A percentile compares a stretch with the other conserved stretches of the same genome.
These are phyloP conservation scores for Colletotrichum costaricense DNA, from an alignment of 2,329 filamentous ascomycete species.

Conservation along the genomic window DNA sequence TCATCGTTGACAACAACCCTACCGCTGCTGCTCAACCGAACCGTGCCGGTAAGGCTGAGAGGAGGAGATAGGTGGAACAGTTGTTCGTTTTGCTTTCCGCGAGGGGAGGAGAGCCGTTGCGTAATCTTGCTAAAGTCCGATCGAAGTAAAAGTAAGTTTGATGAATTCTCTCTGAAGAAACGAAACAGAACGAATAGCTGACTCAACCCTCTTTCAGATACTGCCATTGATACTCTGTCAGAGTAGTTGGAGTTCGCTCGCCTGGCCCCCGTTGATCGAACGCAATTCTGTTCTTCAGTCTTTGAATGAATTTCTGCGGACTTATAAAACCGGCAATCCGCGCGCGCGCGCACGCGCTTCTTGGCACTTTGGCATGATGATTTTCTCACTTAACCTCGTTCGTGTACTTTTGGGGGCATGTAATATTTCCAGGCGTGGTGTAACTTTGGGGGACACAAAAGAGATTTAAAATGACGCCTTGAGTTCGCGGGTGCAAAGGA, in stretches of 20 bases:
- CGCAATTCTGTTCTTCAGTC: slow-evolving; percentile 18
- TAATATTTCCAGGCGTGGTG: slow-evolving; percentile 6
- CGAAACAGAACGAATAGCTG: neutral
- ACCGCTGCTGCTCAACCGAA: slow-evolving; percentile 41
- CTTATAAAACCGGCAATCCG: slow-evolving; percentile 8
- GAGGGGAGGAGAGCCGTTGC: slow-evolving; percentile 4
- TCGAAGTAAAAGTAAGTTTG: slow-evolving; percentile 29
- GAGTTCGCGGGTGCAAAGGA: slow-evolving; percentile 35
- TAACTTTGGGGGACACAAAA: neutral
- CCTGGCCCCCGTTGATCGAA: slow-evolving; percentile 33
- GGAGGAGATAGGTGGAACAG: neutral
- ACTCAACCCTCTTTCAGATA: slow-evolving; percentile 11
- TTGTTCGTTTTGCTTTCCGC: neutral
- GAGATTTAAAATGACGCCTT: slow-evolving; percentile 26
- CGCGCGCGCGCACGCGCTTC: slow-evolving; percentile 6
- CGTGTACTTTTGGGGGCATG: slow-evolving; percentile 8
- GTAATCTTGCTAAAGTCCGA: slow-evolving; percentile 20
- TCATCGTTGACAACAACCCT: slow-evolving; percentile 49
- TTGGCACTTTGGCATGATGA: slow-evolving; percentile 17
- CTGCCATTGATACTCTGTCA: slow-evolving; percentile 35
- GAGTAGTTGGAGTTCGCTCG: slow-evolving; percentile 31
- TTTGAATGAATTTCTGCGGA: slow-evolving; percentile 19
- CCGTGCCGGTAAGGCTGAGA: neutral
- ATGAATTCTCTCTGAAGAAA: no score
- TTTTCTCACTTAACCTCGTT: neutral